Conservation (phyloP, 805 yeast species). For the Lachancea meyersii region DNA sequence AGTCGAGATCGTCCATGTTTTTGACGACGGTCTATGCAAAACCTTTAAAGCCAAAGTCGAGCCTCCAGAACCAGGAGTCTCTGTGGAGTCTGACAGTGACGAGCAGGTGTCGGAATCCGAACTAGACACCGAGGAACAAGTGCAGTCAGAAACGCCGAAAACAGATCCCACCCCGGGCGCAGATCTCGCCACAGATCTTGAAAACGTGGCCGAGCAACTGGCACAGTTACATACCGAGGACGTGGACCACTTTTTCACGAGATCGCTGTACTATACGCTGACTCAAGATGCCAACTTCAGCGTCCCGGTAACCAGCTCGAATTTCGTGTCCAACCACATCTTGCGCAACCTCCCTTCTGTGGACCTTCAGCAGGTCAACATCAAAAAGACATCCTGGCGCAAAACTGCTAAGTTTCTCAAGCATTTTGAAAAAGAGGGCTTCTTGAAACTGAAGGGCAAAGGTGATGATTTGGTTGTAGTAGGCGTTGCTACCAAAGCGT, state of each 20-base stretch:
- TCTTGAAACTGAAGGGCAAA: conserved; percentile 70
- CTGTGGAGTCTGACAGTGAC: conserved; percentile 9
- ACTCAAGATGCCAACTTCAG: conserved; percentile 45
- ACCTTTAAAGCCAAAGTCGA: conserved; percentile 42
- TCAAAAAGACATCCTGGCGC: conserved; percentile 84
- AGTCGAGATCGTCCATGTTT: conserved; percentile 60
- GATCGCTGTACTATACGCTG: conserved; percentile 66
- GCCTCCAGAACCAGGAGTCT: conserved; percentile 34
- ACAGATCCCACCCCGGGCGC: not conserved
- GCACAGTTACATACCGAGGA: conserved; percentile 50
- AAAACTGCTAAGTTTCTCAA: conserved; percentile 80
- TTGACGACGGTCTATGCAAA: conserved; percentile 57
- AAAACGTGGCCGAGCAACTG: conserved; percentile 35
- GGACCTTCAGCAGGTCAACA: conserved; percentile 45
- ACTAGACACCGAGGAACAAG: conserved; percentile 1
- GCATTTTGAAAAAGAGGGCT: conserved; percentile 72
- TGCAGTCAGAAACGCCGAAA: not conserved
- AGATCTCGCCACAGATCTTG: conserved; percentile 7
- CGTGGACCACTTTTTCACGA: conserved; percentile 64
- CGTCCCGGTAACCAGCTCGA: conserved; percentile 67
- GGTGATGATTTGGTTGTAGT: conserved; percentile 69
- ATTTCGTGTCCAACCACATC: conserved; percentile 65
- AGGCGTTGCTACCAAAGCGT: conserved; percentile 38
- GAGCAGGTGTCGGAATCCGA: conserved; percentile 11
- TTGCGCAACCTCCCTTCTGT: conserved; percentile 68